Evolutionary conservation across 1,284 basidiomycete genomes (phyloP), one percentile per base, ranked within the genome.

Genomic region (Naganishia liquefaciens): DNA sequence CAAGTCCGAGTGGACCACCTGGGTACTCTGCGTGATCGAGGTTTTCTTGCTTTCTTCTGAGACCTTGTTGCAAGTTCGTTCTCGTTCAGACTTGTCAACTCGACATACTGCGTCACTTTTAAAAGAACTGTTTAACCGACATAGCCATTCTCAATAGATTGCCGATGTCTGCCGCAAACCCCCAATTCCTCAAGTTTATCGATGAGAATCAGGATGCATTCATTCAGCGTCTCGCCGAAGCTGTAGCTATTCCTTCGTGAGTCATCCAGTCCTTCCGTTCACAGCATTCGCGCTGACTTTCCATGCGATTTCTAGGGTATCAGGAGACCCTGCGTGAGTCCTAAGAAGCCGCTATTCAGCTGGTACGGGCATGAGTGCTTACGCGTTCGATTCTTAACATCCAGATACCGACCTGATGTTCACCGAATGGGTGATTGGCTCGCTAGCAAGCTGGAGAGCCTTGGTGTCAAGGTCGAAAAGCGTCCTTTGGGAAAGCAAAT

Each of bases 231-330:
- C 85, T 95, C 25, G 82, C 84, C 5, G 84, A 89, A 51, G 91
- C 93, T n/a, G 91, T 96, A 65, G 86, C 87, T 44, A 95, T 96
- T 70, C 90, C 91, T 60, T 91, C 89, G 91, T 91, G 70, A 69
- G 80, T 75, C 30, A n/a, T 43, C 15, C 17, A 9, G 5, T 43
- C 2, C 11, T 7, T 21, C n/a, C 11, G 3, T 13, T 23, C 19
- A 17, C n/a, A 40, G 19, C 17, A 23, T 15, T 23, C n/a, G 2
- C 19, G 39, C 21, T 23, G 13, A 49, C 37, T 19, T n/a, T 51
- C 9, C 42, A 30, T 28, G 11, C 49, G 27, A 15, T 23, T 21
- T 9, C 9, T 67, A 78, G 77, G 15, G 80, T 82, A 54, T 80
- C 78, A 13, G 80, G 79, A 17, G 79, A 80, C 63, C 62, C 77